Conservation (phyloP, 495 filamentous ascomycete genomes). For the Talaromyces proteolyticus region DNA sequence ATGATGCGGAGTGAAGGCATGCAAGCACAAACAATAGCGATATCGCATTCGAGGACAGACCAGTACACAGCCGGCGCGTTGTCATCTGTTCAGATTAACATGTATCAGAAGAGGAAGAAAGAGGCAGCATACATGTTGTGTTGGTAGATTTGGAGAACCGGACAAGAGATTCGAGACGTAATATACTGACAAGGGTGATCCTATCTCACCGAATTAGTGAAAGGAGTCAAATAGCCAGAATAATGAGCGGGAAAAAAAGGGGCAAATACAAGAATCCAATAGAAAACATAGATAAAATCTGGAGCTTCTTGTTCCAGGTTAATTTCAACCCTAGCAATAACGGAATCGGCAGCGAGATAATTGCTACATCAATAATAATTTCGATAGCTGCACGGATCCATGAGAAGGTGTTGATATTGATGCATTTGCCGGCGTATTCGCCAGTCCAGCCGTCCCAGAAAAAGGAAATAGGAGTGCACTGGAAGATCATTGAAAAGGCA, state of each 20-base stretch:
- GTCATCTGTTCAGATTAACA: conserved; percentile 18
- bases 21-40: conserved; percentile 41
- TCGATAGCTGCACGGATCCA: conserved; percentile 18
- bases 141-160: conserved; percentile 26
- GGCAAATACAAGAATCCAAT: conserved; percentile 45
- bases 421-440: conserved; percentile 16
- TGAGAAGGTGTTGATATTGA: conserved; percentile 16
- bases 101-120: neutral
- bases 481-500: conserved; percentile 24
- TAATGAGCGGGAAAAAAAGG: neutral
- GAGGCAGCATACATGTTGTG: conserved; percentile 17
- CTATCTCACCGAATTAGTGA: conserved; percentile 8
- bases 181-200: conserved; percentile 32
- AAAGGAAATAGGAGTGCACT: conserved; percentile 26
- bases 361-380: conserved; percentile 18
- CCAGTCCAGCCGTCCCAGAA: conserved; percentile 26
- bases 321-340: conserved; percentile 36
- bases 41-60: conserved; percentile 40
- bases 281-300: conserved; percentile 45
- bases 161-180: conserved; percentile 30
- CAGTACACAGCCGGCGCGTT: conserved; percentile 37
- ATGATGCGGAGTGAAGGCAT: conserved; percentile 24
- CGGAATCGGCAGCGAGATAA: conserved; percentile 32
- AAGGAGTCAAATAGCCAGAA: neutral
- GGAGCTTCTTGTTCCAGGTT: conserved; percentile 37